Evolutionary conservation across 805 yeast genomes (phyloP), one percentile per base, ranked within the genome.

Genomic region (Jamesozyma piceae): DNA sequence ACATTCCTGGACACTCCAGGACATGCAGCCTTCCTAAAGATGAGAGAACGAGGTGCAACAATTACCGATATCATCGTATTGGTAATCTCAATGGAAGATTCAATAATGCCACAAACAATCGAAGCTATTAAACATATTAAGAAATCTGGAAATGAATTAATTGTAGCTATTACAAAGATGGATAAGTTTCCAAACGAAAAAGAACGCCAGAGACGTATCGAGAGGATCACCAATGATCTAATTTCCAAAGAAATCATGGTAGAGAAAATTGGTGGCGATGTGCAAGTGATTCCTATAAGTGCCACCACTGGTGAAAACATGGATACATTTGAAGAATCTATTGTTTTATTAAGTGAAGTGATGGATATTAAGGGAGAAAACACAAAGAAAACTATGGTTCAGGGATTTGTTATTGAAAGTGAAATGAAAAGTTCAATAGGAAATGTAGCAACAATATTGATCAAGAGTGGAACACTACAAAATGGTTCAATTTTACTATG

Each of bases 1-100:
- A 90, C 97, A 0, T 90, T 92, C 50, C 71, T 92, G 47, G 98
- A 92, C 62, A 92, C 98, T 0, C 98, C 98, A 0, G 98, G 98
- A 0, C 98, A 92, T 65, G 94, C 96, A 10, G 97, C 97, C 0
- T 92, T 92, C 58, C 68, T 92, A 49, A 88, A 88, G 55, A 88
- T 92, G 95, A 76, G 98, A 52, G 94, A 90, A 64, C 74, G 98
- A 52, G 98, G 98, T 37, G 97, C 98, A 0, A 81, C 77, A 50
- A 77, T 89, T 35, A 92, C 98, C 0, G 98, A 92, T 67, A 81
- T 92, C 38, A 86, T 92, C 29, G 74, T 92, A 37, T 70, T 92
- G 42, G 97, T 90, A 2, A 95, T 92, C 18, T 97, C 97, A 1
- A 95, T 95, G 2, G 97, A 92, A 60, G 98, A 92, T 64, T 85